Conservation (phyloP, 345 rosid genomes). For the Pistacia vera region DNA sequence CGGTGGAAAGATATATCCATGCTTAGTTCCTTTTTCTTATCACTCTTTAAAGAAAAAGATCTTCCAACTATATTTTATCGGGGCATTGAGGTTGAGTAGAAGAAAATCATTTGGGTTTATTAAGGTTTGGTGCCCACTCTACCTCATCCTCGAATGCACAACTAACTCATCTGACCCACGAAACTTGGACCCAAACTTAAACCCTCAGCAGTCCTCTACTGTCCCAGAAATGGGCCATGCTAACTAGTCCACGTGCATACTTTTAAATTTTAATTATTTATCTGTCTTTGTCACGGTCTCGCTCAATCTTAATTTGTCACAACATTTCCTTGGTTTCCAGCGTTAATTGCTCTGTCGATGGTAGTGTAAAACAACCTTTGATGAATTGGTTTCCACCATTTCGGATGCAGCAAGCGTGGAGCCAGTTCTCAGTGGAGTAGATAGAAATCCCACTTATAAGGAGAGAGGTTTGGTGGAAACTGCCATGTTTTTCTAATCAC, state of each 20-base stretch:
- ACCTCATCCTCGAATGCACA: slow-evolving; percentile 15
- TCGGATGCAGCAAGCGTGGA: no score
- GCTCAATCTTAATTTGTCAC: neutral
- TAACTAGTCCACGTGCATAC: neutral
- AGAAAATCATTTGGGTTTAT: slow-evolving; percentile 21
- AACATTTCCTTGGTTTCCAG: neutral
- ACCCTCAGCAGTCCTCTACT: neutral
- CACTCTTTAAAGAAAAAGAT: slow-evolving; percentile 16
- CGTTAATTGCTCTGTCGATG: neutral
- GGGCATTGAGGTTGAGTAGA: slow-evolving; percentile 16
- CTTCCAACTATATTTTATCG: slow-evolving; percentile 3
- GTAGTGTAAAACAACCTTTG: no score
- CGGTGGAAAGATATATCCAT: neutral
- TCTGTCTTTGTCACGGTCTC: neutral
- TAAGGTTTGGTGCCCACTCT: slow-evolving; percentile 19
- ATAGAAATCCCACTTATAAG: neutral
- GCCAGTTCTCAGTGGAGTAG: neutral
- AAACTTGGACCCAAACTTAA: neutral
- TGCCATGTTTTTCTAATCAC: no score
- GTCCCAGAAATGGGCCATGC: no score
- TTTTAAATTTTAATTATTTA: neutral
- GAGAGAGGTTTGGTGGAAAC: no score
- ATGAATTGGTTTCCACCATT: no score
- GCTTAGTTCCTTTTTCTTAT: neutral
- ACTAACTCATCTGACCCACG: slow-evolving; percentile 28